Conservation (phyloP, 2,329 filamentous ascomycete genomes). For the Alternaria alternata region DNA sequence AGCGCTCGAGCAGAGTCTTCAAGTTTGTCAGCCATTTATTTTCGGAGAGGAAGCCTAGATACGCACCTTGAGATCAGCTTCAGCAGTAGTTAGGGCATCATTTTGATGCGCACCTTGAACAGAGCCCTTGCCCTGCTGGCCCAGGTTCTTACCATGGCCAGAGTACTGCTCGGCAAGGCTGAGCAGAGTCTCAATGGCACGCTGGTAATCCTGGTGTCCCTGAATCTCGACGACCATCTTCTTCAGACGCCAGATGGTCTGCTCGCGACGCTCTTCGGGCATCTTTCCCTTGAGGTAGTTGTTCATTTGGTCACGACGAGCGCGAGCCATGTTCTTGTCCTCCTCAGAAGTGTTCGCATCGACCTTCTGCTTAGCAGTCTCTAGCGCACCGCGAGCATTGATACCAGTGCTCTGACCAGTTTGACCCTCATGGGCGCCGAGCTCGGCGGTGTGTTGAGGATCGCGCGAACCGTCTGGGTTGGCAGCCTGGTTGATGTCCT, state of each 20-base stretch:
- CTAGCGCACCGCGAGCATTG: slow-evolving; percentile 61
- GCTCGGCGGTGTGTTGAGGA: slow-evolving; percentile 62
- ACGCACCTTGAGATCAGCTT: slow-evolving; percentile 78
- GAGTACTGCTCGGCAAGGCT: slow-evolving; percentile 85
- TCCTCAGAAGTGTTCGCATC: slow-evolving; percentile 73
- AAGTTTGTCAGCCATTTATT: slow-evolving; percentile 60
- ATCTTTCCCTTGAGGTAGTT: slow-evolving; percentile 87
- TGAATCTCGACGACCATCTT: slow-evolving; percentile 99
- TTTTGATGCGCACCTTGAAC: slow-evolving; percentile 75
- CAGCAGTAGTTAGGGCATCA: slow-evolving; percentile 72
- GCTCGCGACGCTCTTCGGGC: slow-evolving; percentile 89
- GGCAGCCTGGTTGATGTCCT: slow-evolving; percentile 65
- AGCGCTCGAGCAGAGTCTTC: slow-evolving; percentile 87
- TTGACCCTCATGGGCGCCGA: slow-evolving; percentile 60
- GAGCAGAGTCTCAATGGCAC: slow-evolving; percentile 88
- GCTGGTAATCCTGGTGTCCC: slow-evolving; percentile 90
- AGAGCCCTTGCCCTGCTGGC: slow-evolving; percentile 70
- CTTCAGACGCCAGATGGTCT: slow-evolving; percentile 90
- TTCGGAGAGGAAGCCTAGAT: slow-evolving; percentile 49
- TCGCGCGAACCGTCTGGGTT: slow-evolving; percentile 65
- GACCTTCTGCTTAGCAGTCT: slow-evolving; percentile 64
- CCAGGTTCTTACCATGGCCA: slow-evolving; percentile 72
- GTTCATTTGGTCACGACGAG: slow-evolving; percentile 62
- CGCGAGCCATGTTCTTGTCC: slow-evolving; percentile 52
- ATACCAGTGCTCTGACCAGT: slow-evolving; percentile 58